A percentile compares a stretch with the other conserved stretches of the same genome.
Conservation (phyloP, 1,139 yeast genomes). For the Saccharomyces hybrid region DNA sequence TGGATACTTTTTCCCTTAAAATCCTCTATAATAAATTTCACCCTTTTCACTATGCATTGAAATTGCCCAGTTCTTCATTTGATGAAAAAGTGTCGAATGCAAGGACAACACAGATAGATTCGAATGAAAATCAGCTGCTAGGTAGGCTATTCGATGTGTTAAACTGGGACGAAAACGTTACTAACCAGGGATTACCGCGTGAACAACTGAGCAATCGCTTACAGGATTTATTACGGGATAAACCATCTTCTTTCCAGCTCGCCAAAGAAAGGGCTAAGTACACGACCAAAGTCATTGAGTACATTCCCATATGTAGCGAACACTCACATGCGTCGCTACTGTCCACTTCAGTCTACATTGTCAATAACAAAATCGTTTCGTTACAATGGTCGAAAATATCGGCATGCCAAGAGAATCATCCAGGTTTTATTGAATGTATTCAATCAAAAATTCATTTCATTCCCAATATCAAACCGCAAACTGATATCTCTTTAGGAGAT, state of each 20-base stretch:
- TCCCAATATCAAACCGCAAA: conserved; percentile 49
- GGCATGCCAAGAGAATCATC: conserved; percentile 25
- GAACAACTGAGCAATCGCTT: not conserved
- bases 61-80: not conserved
- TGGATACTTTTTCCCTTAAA: not conserved
- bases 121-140: not conserved
- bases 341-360: conserved; percentile 19
- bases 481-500: conserved; percentile 75
- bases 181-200: not conserved
- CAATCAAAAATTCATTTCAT: conserved; percentile 50
- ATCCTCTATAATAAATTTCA: not conserved
- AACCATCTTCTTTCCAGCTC: conserved; percentile 24
- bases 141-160: not conserved
- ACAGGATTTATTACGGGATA: not conserved
- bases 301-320: conserved; percentile 48
- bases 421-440: conserved; percentile 37
- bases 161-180: not conserved
- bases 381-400: conserved; percentile 22
- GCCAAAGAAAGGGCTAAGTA: conserved; percentile 39
- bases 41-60: not conserved
- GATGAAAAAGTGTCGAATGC: not conserved
- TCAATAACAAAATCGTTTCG: conserved; percentile 29
- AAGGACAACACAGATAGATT: not conserved
- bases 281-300: conserved; percentile 38
- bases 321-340: conserved; percentile 37